Evolutionary conservation across 805 yeast genomes (phyloP), one percentile per base, ranked within the genome.

Genomic region (Kluyveromyces siamensis): DNA sequence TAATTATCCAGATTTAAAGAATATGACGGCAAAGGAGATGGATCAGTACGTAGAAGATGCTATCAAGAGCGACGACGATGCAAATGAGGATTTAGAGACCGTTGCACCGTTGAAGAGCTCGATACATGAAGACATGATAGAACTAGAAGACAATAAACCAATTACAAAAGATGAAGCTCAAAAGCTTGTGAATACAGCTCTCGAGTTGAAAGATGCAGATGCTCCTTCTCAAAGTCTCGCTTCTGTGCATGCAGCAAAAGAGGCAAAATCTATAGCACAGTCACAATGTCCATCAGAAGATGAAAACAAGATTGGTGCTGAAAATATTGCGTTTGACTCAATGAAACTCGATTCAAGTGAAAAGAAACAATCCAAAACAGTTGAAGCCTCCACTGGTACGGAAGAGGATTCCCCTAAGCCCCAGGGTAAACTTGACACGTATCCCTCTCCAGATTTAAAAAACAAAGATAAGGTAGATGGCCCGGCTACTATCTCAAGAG

Each of bases 11-110:
- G 37, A 41, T 33, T 43, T 50, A 30, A 42, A 48, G 8, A 44
- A 48, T 13, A 13, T 50, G 17, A 50, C 53, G 6, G 51, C 51
- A n/a, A 39, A 42, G 17, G 50, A 45, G 16, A 51, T 50, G 13
- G 42, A 38, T 25, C 45, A 43, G 40, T 50, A 48, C 39, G 45
- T 50, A 39, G 44, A 43, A 27, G 45, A 42, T 17, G 48, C 53
- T 6, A 42, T 37, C 14, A 43, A 36, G 21, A 19, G 38, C 21
- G 50, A 43, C 2, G 36, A 27, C 8, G 43, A 37, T 10, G 46
- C 37, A 6, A 43, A 11, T 14, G 38, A 6, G 35, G 37, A n/a
- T 8, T 17, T 8, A 10, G 35, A 19, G 27, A 18, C 10, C 40
- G 21, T 11, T 11, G 27, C n/a, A n/a, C 30, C 6, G 19, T 30